These are phyloP conservation scores for Phylloporus rhodoxanthus DNA, from an alignment of 768 basidiomycete genomes.

Conservation along the genomic window DNA sequence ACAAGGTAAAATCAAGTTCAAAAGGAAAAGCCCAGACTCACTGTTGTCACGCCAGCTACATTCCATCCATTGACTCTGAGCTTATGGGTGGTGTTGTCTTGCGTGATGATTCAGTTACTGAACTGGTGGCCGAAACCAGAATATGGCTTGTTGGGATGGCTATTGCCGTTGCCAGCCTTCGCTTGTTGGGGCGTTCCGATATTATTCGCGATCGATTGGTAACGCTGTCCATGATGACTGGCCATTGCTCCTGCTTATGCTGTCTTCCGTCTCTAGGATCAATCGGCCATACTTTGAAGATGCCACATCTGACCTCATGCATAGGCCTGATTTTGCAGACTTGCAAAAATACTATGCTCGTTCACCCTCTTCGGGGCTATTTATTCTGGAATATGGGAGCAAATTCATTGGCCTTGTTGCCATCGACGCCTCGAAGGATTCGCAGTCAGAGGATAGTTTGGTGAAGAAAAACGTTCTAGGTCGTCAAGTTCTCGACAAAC, in stretches of 20 bases:
- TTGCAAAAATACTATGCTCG: slow-evolving; percentile 51
- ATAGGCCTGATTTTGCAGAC: slow-evolving; percentile 49
- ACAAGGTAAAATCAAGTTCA: slow-evolving; percentile 35
- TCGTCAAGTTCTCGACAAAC: slow-evolving; percentile 6
- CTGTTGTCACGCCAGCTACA: slow-evolving; percentile 29
- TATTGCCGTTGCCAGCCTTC: slow-evolving; percentile 61
- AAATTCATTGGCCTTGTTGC: slow-evolving; percentile 65
- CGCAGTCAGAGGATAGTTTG: slow-evolving; percentile 27
- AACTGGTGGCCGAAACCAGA: slow-evolving; percentile 59
- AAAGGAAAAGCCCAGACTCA: neutral
- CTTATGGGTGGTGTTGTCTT: slow-evolving; percentile 57
- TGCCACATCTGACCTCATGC: slow-evolving; percentile 45
- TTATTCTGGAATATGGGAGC: slow-evolving; percentile 56
- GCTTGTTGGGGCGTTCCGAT: slow-evolving; percentile 58
- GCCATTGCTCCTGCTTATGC: neutral
- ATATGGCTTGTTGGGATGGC: slow-evolving; percentile 43
- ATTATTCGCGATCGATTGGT: slow-evolving; percentile 71
- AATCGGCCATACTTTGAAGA: slow-evolving; percentile 67
- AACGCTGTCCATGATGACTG: neutral
- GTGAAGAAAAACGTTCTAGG: slow-evolving; percentile 20
- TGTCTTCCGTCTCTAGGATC: slow-evolving; percentile 39
- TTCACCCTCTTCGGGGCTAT: slow-evolving; percentile 61
- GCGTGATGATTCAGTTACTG: slow-evolving; percentile 53
- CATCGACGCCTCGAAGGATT: slow-evolving; percentile 53
- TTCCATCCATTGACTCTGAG: slow-evolving; percentile 59